phyloP scores from a whole-genome alignment of 192 early-diverging fungal species.

The Backusella morwellensis region DNA sequence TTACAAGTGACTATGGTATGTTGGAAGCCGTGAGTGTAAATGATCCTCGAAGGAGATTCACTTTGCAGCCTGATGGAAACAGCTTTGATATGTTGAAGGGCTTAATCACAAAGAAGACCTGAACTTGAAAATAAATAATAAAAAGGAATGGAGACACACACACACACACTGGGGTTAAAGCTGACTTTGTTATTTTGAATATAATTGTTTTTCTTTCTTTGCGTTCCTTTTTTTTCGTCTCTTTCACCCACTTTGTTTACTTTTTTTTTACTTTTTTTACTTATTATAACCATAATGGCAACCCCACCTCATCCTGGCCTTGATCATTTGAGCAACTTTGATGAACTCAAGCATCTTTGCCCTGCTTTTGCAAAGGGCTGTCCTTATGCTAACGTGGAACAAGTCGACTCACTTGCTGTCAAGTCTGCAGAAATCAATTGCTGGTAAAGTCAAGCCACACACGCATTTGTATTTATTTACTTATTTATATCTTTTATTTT shows the following conservation, averaged over 20 bases:
- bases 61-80: constrained; percentile 96
- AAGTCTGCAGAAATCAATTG: constrained; percentile 13
- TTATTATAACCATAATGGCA: background rate
- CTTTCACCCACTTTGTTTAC: constrained; percentile 6
- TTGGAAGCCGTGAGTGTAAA: constrained; percentile 63
- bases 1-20: constrained; percentile 73
- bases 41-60: constrained; percentile 53
- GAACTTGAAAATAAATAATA: background rate
- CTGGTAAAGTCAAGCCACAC: constrained; percentile 6
- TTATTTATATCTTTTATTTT: background rate
- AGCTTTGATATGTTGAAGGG: constrained; percentile 97
- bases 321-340: constrained; percentile 21
- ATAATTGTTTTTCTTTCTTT: background rate
- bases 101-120: constrained; percentile 59
- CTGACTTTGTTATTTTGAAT: background rate
- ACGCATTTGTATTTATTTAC: background rate
- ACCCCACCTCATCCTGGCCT: constrained; percentile 21
- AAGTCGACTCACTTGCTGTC: constrained; percentile 14
- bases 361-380: constrained; percentile 18
- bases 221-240: background rate
- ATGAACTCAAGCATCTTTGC: constrained; percentile 18
- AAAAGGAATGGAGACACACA: background rate
- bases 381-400: constrained; percentile 20
- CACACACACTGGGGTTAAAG: background rate
- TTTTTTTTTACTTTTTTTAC: constrained; percentile 5